phyloP scores from a whole-genome alignment of 2,329 filamentous ascomycete genomes.

The Emmonsiellopsis sp. region DNA sequence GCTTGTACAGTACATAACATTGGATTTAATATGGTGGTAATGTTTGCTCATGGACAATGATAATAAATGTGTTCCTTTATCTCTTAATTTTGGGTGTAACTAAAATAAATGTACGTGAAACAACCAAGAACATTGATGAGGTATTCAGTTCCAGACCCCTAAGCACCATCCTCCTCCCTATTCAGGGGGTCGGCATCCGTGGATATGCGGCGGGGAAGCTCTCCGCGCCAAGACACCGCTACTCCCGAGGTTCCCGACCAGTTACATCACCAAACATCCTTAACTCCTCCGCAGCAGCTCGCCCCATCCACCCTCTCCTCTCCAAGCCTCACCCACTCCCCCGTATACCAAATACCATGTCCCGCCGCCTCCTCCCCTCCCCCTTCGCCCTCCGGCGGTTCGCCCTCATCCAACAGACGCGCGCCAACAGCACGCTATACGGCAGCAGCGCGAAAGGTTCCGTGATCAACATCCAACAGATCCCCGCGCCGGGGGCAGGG shows the following conservation, averaged over 20 bases:
- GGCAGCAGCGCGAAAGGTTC: constrained; percentile 26
- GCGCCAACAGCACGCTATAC: constrained; percentile 22
- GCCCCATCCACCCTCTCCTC: background rate
- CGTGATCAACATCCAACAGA: constrained; percentile 58
- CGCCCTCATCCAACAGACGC: constrained; percentile 13
- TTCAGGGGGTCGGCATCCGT: too few relatives aligned
- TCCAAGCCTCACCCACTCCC: background rate
- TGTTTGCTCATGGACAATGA: too few relatives aligned
- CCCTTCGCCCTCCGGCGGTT: constrained; percentile 17
- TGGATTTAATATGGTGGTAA: background rate
- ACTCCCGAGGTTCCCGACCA: background rate
- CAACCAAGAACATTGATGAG: too few relatives aligned
- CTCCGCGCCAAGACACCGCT: too few relatives aligned
- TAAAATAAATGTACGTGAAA: too few relatives aligned
- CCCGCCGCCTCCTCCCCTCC: constrained; percentile 18
- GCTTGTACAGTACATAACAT: background rate
- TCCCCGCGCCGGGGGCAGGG: constrained; percentile 70
- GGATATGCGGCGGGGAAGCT: too few relatives aligned
- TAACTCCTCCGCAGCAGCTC: background rate
- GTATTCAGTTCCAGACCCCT: too few relatives aligned
- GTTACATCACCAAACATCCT: background rate
- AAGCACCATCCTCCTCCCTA: too few relatives aligned
- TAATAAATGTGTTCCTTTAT: too few relatives aligned
- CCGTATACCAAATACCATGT: constrained; percentile 16
- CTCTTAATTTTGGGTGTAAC: too few relatives aligned